These are phyloP conservation scores for Coriaria nepalensis DNA, from an alignment of 306 rosid species.

Conservation along the genomic window DNA sequence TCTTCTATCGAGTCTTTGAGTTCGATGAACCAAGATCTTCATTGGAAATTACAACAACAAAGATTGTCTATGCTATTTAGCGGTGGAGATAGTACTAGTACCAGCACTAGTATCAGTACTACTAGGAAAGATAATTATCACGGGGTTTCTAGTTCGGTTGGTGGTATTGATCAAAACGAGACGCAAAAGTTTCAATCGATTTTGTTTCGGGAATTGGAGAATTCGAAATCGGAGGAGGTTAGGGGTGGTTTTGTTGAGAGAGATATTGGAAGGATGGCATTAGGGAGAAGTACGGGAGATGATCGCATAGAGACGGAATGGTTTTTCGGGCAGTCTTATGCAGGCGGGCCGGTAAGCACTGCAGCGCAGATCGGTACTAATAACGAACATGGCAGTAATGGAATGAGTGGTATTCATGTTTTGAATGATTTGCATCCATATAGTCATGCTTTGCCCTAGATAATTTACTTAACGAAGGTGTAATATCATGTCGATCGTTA, in stretches of 20 bases:
- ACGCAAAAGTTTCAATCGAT: conserved; percentile 10
- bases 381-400: conserved; percentile 16
- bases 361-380: conserved; percentile 23
- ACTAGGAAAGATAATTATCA: conserved; percentile 6
- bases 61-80: conserved; percentile 50
- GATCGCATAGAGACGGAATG: conserved; percentile 39
- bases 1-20: conserved; percentile 87
- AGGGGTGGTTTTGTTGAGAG: not conserved
- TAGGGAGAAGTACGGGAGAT: conserved; percentile 20
- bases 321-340: conserved; percentile 69
- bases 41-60: conserved; percentile 94
- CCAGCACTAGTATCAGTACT: not conserved
- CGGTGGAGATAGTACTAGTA: conserved; percentile 23
- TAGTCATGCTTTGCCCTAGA: conserved; percentile 58
- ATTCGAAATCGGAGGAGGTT: conserved; percentile 14
- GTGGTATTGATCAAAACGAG: not conserved
- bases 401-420: conserved; percentile 32
- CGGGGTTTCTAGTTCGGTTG: not conserved
- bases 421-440: conserved; percentile 75
- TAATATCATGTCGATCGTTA: no score
- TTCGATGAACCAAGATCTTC: conserved; percentile 90
- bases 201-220: conserved; percentile 27
- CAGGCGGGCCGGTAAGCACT: conserved; percentile 27
- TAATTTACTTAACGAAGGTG: no score
- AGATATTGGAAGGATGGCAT: conserved; percentile 20